Percentiles rank a stretch among this genome's conserved stretches.
Evolutionary conservation across 78 protist species (phyloP).

Genomic region (Isochrysis galbana): DNA sequence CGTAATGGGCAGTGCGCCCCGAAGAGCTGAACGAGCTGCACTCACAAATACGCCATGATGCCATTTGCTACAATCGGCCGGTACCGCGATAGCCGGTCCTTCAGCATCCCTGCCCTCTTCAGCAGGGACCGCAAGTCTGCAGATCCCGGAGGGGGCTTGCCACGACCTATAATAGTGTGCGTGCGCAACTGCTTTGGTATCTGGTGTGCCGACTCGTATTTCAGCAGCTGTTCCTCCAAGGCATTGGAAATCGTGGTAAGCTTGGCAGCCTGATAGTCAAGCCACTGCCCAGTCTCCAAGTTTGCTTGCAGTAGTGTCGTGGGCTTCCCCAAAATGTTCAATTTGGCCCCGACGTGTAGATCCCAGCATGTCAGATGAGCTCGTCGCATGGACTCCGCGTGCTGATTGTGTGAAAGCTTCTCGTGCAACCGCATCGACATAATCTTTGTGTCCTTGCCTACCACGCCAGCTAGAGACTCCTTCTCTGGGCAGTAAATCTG

Average conservation of each 20-base stretch:
- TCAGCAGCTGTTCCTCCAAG: neutral
- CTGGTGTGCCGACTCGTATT: neutral
- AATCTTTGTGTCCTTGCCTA: neutral
- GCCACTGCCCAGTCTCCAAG: neutral
- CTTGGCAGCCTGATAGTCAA: neutral
- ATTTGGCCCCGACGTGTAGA: neutral
- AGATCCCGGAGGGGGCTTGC: too few species aligned
- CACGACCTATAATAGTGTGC: too few species aligned
- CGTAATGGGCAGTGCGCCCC: too few species aligned
- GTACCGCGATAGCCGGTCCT: neutral
- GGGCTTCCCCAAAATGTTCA: neutral
- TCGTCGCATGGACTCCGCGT: neutral
- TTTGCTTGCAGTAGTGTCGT: neutral
- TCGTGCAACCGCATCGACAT: neutral
- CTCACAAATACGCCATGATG: too few species aligned
- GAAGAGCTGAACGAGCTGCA: too few species aligned
- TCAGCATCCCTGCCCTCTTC: neutral
- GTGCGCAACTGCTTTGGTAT: neutral
- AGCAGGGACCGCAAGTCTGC: neutral
- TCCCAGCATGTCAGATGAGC: neutral
- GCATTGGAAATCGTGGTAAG: neutral
- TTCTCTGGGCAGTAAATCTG: too few species aligned
- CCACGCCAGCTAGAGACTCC: neutral
- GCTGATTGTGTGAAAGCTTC: conserved; percentile 27
- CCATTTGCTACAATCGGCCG: neutral